These are phyloP conservation scores for Kwoniella dendrophila DNA, from an alignment of 768 basidiomycete genomes.

Conservation along the genomic window DNA sequence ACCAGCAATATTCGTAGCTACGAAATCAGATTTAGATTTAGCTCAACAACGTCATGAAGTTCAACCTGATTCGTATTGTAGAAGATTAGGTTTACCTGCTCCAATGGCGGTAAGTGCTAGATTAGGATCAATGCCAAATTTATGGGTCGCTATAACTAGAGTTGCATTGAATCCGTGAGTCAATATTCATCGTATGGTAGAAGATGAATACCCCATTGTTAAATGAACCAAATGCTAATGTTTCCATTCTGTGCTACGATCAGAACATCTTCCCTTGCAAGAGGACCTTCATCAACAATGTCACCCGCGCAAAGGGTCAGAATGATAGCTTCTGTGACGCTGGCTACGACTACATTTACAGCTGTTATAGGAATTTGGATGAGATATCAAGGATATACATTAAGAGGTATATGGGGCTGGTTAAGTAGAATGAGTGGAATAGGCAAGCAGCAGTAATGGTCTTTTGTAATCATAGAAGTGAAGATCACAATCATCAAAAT, in stretches of 20 bases:
- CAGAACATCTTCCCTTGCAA: conserved; percentile 47
- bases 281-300: conserved; percentile 41
- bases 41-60: conserved; percentile 98
- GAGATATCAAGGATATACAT: conserved; percentile 49
- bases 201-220: neutral
- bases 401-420: conserved; percentile 44
- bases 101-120: conserved; percentile 92
- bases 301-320: conserved; percentile 43
- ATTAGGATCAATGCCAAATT: conserved; percentile 60
- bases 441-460: conserved; percentile 3
- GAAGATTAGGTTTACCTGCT: conserved; percentile 82
- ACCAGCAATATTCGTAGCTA: conserved; percentile 96
- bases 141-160: conserved; percentile 52
- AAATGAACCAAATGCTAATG: neutral
- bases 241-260: neutral
- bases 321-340: conserved; percentile 29
- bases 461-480: neutral
- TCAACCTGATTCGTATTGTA: conserved; percentile 95
- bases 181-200: neutral
- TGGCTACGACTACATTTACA: conserved; percentile 30
- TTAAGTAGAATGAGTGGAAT: conserved; percentile 20
- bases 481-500: too few relatives aligned
- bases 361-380: conserved; percentile 42
- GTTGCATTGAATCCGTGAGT: conserved; percentile 53
- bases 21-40: conserved; percentile 95